Evolutionary conservation across 306 rosid genomes (phyloP), one percentile per base, ranked within the genome.

Genomic region (Quercus engelmannii): DNA sequence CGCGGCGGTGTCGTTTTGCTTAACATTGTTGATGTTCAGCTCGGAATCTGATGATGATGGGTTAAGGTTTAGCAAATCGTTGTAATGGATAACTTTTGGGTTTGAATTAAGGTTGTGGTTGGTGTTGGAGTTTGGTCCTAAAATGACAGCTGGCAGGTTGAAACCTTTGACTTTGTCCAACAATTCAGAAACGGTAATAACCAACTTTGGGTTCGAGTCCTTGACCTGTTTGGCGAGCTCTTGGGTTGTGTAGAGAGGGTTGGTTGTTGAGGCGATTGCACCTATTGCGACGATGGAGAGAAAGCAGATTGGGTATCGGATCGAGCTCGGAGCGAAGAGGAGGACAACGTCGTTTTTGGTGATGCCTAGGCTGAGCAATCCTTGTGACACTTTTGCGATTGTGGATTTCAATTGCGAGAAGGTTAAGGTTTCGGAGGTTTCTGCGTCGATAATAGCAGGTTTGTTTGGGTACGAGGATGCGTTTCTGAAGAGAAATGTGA

Each of bases 311-410:
- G 94, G 87, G 78, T 76, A 88, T 20, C 83, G 87, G 68, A 87
- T 82, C 23, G 91, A 87, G 75, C 90, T 92, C 3, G 99, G 99
- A 2, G 97, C 89, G 54, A 92, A 87, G 74, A 92, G 82, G 59
- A 95, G 86, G 3, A 95, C 97, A 49, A 95, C 94, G 63, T 95
- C 97, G 83, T 83, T 89, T 84, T 92, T 95, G 79, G 74, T 51
- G 20, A 95, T 35, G 5, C 92, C 95, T 49, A 91, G 74, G 31
- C 78, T 81, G 78, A 84, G 73, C 5, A 92, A 68, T 9, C 80
- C 92, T 79, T 89, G 87, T 7, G 99, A 84, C 56, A 87, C 77
- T 74, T 83, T 86, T 20, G 81, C 70, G 4, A 80, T 91, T 18
- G 73, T 71, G 74, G 89, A 74, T 76, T 90, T 90, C 64, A 94